A percentile compares a stretch with the other conserved stretches of the same genome.
phyloP scores from a whole-genome alignment of 2,329 filamentous ascomycete species.

The Apiospora aurea region DNA sequence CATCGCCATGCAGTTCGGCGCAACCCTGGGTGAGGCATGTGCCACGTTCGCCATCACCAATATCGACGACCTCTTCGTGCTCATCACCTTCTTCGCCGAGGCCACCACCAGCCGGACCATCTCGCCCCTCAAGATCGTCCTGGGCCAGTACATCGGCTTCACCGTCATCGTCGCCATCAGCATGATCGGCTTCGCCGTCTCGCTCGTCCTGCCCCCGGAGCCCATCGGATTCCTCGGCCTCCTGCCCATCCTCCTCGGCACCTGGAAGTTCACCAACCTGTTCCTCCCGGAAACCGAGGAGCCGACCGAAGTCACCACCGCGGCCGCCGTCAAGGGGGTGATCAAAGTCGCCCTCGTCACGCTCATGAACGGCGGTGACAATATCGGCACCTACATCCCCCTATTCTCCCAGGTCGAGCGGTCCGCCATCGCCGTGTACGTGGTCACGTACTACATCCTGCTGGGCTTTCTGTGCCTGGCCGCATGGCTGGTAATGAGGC shows the following conservation, averaged over 20 bases:
- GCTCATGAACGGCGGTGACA: constrained; percentile 46
- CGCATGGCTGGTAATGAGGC: constrained; percentile 41
- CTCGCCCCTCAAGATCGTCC: constrained; percentile 34
- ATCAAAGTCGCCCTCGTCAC: constrained; percentile 42
- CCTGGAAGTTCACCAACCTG: constrained; percentile 39
- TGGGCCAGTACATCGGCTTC: constrained; percentile 44
- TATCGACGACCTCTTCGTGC: constrained; percentile 48
- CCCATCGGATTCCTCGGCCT: constrained; percentile 46
- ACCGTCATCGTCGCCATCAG: constrained; percentile 43
- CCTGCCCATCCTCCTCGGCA: constrained; percentile 42
- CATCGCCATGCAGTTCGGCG: constrained; percentile 29
- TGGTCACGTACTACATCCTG: constrained; percentile 43
- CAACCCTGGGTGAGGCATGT: constrained; percentile 38
- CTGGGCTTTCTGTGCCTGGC: constrained; percentile 42
- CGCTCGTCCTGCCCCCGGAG: constrained; percentile 42
- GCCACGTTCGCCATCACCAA: constrained; percentile 41
- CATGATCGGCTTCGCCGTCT: constrained; percentile 44
- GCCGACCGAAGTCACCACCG: constrained; percentile 28
- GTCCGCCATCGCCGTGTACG: constrained; percentile 43
- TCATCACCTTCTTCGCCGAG: constrained; percentile 47
- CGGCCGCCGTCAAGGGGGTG: constrained; percentile 28
- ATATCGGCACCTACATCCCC: constrained; percentile 45
- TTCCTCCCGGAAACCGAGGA: constrained; percentile 31
- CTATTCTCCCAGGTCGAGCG: constrained; percentile 43
- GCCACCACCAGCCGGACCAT: constrained; percentile 37